Evolutionary conservation across 2,329 filamentous ascomycete genomes (phyloP), one percentile per base, ranked within the genome.

Genomic region (Fusarium tanahbumbuense): DNA sequence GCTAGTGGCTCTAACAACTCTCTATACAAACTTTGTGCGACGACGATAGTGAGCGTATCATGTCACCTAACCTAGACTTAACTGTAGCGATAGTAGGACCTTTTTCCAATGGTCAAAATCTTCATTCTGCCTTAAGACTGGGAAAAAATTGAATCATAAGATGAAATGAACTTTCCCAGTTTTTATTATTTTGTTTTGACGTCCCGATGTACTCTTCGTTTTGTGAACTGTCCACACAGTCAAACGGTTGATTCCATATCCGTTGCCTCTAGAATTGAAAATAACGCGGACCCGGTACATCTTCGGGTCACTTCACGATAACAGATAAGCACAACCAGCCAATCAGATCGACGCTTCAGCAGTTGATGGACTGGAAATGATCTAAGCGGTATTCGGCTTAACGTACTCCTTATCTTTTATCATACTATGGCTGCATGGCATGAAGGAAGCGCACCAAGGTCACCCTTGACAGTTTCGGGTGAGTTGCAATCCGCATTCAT

Each of bases 331-430:
- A 0, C 5, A 5, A 3, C 5, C 6, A 37, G 18, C 32, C 32
- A 37, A 37, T 37, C 34, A 37, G 34, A 37, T n/a, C 10, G 34
- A 11, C 34, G n/a, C 18, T 37, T 4, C 1, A 37, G 16, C 6
- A 12, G 6, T 11, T 7, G 3, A n/a, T 18, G 18, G 10, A n/a
- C 34, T 37, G 0, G 0, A 7, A 7, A n/a, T 12, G 18, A 5
- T n/a, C 10, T 37, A 37, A 37, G 34, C 34, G n/a, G 10, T 11
- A n/a, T n/a, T 12, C 12, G 18, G 16, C 16, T 37, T 37, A 18
- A 16, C 16, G 16, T 6, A 11, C 9, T 6, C 16, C 16, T 37
- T 37, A 37, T 37, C 18, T 37, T 10, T 37, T n/a, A n/a, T 37
- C 34, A 12, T 37, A 37, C 10, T n/a, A n/a, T n/a, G 22, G 22